phyloP scores from a whole-genome alignment of 176 grass and related monocot species.

The Triticum timopheevii region DNA sequence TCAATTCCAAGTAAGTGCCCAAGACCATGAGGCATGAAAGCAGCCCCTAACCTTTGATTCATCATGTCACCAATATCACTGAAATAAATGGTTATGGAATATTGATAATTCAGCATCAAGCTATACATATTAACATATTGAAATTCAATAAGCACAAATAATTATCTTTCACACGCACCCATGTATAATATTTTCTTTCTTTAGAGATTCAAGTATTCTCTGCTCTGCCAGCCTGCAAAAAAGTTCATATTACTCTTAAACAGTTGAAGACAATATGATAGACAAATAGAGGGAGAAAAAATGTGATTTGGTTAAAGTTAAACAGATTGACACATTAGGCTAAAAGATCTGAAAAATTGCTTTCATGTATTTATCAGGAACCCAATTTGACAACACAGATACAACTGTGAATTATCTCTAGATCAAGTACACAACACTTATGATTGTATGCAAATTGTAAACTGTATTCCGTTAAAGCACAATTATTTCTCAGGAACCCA shows the following conservation, averaged over 20 bases:
- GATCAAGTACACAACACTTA: background rate
- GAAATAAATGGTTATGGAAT: constrained; percentile 34
- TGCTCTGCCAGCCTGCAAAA: constrained; percentile 69
- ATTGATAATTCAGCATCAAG: constrained; percentile 25
- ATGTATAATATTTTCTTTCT: constrained; percentile 53
- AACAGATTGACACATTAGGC: constrained; percentile 12
- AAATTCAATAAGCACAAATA: constrained; percentile 32
- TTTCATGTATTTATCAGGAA: too few species aligned
- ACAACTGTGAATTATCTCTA: background rate
- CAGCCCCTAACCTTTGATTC: constrained; percentile 65
- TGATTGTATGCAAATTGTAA: background rate
- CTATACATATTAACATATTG: background rate
- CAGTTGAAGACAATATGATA: background rate
- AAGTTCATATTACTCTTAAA: constrained; percentile 19
- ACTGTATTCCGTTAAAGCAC: background rate
- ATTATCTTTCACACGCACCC: constrained; percentile 41
- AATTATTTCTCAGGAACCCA: constrained; percentile 33
- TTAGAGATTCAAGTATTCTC: constrained; percentile 69
- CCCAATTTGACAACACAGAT: background rate
- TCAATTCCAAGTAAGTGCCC: constrained; percentile 93
- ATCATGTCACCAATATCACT: constrained; percentile 90
- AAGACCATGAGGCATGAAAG: constrained; percentile 94
- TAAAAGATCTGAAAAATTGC: background rate
- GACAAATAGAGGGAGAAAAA: background rate
- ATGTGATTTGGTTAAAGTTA: background rate